Evolutionary conservation across 352 stramenopile species (phyloP).

Genomic region (Phytophthora brassicae): DNA sequence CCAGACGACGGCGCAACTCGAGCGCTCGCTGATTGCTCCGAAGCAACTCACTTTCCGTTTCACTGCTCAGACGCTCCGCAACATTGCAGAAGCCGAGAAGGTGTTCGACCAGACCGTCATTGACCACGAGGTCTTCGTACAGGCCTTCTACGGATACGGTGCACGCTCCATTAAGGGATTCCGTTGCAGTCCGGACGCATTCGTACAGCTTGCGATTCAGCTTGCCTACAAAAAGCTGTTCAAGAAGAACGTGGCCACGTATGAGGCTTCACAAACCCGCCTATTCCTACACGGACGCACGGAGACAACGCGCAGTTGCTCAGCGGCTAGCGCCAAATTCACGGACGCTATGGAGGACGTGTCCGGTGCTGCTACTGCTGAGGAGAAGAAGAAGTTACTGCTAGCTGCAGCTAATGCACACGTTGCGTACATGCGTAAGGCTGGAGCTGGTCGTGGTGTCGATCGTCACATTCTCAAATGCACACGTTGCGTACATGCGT

Average conservation of each 20-base stretch:
- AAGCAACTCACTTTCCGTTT: conserved; percentile 60
- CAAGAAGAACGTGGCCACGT: conserved; percentile 77
- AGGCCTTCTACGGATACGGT: conserved; percentile 90
- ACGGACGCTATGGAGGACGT: conserved; percentile 78
- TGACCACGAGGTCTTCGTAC: conserved; percentile 89
- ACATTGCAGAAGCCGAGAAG: conserved; percentile 56
- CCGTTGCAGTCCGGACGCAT: conserved; percentile 93
- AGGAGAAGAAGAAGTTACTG: conserved; percentile 52
- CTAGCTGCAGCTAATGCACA: conserved; percentile 47
- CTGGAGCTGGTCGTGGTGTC: conserved; percentile 81
- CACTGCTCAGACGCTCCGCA: conserved; percentile 42
- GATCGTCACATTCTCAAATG: too few species aligned
- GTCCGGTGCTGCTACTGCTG: conserved; percentile 24
- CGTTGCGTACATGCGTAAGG: conserved; percentile 72
- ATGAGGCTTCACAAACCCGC: conserved; percentile 95
- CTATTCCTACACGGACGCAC: conserved; percentile 95
- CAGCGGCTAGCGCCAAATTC: conserved; percentile 80
- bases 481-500: conserved; percentile 72
- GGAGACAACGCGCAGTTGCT: conserved; percentile 88
- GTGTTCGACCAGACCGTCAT: conserved; percentile 71
- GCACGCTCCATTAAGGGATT: conserved; percentile 89
- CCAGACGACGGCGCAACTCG: conserved; percentile 44
- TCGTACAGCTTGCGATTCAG: conserved; percentile 96
- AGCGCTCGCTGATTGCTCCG: conserved; percentile 28
- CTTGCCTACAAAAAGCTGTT: conserved; percentile 87